phyloP scores from a whole-genome alignment of 495 filamentous ascomycete genomes.

The Hypoxylon fuscum region DNA sequence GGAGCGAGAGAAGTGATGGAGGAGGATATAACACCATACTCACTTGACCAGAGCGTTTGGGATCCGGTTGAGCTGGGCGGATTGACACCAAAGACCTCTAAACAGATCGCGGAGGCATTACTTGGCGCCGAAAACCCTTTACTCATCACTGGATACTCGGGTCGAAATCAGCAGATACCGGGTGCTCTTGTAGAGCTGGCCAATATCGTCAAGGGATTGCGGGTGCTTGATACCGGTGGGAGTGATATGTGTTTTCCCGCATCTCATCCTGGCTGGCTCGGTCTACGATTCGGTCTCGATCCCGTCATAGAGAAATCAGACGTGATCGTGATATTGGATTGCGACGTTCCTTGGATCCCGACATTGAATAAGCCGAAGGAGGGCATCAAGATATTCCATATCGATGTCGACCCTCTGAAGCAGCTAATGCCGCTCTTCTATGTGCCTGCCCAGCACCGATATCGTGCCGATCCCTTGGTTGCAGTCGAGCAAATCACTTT shows the following conservation, averaged over 20 bases:
- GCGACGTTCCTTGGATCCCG: constrained; percentile 75
- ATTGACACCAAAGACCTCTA: constrained; percentile 69
- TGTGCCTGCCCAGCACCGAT: constrained; percentile 74
- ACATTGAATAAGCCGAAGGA: constrained; percentile 67
- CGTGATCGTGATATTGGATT: constrained; percentile 86
- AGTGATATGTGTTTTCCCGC: constrained; percentile 97
- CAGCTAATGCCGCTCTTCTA: constrained; percentile 88
- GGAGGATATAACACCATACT: constrained; percentile 85
- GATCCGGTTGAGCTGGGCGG: constrained; percentile 78
- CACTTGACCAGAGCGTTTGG: constrained; percentile 78
- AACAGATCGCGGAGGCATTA: constrained; percentile 74
- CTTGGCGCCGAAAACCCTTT: constrained; percentile 78
- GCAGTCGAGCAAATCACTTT: constrained; percentile 76
- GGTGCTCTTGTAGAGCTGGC: constrained; percentile 79
- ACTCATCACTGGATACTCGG: constrained; percentile 83
- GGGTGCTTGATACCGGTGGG: constrained; percentile 88
- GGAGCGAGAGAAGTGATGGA: constrained; percentile 93
- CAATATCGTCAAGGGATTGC: constrained; percentile 77
- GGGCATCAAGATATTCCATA: constrained; percentile 76
- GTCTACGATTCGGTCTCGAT: constrained; percentile 79
- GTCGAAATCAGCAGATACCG: constrained; percentile 76
- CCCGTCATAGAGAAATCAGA: constrained; percentile 79
- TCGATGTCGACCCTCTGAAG: constrained; percentile 89
- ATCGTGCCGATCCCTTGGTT: constrained; percentile 76
- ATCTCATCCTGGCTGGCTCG: constrained; percentile 74